These are phyloP conservation scores for Phaeosphaeriaceae sp. DNA, from an alignment of 2,329 filamentous ascomycete species.

Conservation along the genomic window DNA sequence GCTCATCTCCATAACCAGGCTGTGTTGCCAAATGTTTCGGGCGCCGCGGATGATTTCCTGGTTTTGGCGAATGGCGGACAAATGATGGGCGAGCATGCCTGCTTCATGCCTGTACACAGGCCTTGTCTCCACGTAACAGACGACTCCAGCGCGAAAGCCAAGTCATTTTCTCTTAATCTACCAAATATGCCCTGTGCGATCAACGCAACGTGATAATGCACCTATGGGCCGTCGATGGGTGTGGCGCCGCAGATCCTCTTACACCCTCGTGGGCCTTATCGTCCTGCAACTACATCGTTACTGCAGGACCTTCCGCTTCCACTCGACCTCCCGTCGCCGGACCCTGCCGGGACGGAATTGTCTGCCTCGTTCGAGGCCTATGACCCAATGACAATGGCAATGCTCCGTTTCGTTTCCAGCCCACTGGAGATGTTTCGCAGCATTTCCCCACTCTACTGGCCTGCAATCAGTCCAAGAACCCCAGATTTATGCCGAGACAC, in stretches of 20 bases:
- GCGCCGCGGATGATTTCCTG: background rate
- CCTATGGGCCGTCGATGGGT: conserved; percentile 21
- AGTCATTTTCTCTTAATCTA: conserved; percentile 31
- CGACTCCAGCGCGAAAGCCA: conserved; percentile 23
- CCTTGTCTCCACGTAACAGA: conserved; percentile 7
- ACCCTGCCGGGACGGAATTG: background rate
- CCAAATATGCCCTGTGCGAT: conserved; percentile 17
- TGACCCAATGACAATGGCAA: conserved; percentile 15
- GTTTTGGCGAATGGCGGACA: background rate
- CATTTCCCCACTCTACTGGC: conserved; percentile 22
- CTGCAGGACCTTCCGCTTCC: conserved; percentile 23
- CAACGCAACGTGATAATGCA: conserved; percentile 18
- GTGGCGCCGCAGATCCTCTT: conserved; percentile 17
- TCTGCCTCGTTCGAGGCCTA: conserved; percentile 5
- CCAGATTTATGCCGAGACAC: conserved; percentile 26
- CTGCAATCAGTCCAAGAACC: conserved; percentile 25
- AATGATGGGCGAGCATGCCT: background rate
- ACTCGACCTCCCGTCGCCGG: conserved; percentile 8
- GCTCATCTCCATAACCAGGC: background rate
- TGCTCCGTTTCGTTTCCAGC: conserved; percentile 15
- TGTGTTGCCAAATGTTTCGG: background rate
- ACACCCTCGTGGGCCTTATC: conserved; percentile 24
- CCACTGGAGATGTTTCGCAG: conserved; percentile 12
- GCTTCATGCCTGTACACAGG: conserved; percentile 14
- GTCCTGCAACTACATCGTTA: conserved; percentile 14